phyloP scores from a whole-genome alignment of 1,284 basidiomycete genomes.

The Sanguinoderma infundibulare region DNA sequence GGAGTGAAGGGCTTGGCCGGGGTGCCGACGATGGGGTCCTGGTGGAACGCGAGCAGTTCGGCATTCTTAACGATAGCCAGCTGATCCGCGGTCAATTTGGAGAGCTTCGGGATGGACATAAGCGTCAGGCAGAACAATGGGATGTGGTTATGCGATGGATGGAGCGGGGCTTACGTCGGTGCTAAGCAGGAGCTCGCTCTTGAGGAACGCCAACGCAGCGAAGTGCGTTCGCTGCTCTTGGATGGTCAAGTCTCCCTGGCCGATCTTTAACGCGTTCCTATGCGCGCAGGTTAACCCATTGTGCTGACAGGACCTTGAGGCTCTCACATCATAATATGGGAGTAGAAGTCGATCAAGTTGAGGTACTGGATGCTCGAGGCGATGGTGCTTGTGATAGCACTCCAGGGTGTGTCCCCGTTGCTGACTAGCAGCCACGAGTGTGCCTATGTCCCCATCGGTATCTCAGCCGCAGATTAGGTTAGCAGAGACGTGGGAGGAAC shows the following conservation, averaged over 20 bases:
- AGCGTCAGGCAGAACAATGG: neutral
- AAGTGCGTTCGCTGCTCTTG: conserved; percentile 61
- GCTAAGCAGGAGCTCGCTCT: conserved; percentile 60
- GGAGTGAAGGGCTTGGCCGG: conserved; percentile 54
- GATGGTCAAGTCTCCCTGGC: conserved; percentile 53
- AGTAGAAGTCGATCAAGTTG: conserved; percentile 47
- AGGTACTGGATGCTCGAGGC: conserved; percentile 47
- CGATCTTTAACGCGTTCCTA: conserved; percentile 62
- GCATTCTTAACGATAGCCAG: conserved; percentile 53
- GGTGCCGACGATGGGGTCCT: conserved; percentile 49
- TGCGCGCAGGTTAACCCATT: neutral
- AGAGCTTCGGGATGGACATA: conserved; percentile 39
- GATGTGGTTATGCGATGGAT: too few relatives aligned
- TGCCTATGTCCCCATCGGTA: conserved; percentile 43
- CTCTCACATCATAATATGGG: conserved; percentile 55
- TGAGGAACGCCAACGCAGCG: conserved; percentile 58
- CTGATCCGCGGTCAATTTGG: conserved; percentile 43
- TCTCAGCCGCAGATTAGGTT: too few relatives aligned
- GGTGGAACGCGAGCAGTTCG: conserved; percentile 58
- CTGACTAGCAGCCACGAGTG: conserved; percentile 62
- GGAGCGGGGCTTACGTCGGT: conserved; percentile 47
- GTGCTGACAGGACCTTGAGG: neutral
- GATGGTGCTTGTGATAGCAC: conserved; percentile 52
- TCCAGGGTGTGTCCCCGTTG: conserved; percentile 54
- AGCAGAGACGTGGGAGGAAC: conserved; percentile 18